Percentiles rank a stretch among this genome's conserved stretches.
phyloP scores from a whole-genome alignment of 495 filamentous ascomycete genomes.

The Symbiotaphrina buchneri region DNA sequence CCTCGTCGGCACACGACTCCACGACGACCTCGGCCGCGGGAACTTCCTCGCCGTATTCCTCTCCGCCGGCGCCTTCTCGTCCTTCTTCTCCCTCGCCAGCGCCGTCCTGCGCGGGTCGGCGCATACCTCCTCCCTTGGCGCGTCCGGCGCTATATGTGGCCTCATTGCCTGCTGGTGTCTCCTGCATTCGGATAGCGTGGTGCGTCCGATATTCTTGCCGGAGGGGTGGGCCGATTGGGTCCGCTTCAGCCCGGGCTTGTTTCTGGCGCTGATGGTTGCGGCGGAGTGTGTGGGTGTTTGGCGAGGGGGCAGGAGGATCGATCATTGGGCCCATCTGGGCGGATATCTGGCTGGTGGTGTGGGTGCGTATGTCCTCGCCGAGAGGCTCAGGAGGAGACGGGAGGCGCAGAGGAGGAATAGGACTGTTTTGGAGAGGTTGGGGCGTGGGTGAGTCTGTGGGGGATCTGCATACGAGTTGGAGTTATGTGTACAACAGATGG shows the following conservation, averaged over 20 bases:
- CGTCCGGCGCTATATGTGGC: constrained; percentile 50
- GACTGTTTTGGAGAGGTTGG: background rate
- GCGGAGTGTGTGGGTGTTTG: constrained; percentile 17
- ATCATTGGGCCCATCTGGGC: constrained; percentile 6
- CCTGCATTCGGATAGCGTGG: constrained; percentile 27
- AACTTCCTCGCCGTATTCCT: constrained; percentile 66
- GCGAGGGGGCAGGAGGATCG: constrained; percentile 9
- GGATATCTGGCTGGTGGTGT: constrained; percentile 3
- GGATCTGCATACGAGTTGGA: too few species aligned
- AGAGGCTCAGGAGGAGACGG: too few species aligned
- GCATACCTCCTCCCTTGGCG: constrained; percentile 36
- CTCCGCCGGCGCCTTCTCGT: constrained; percentile 38
- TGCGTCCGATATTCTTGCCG: constrained; percentile 18
- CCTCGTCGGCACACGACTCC: constrained; percentile 35
- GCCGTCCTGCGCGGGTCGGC: constrained; percentile 30
- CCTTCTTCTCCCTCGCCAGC: constrained; percentile 33
- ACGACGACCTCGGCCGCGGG: constrained; percentile 74
- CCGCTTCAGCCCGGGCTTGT: too few species aligned
- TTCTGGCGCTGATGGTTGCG: constrained; percentile 16
- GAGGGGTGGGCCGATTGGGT: constrained; percentile 15
- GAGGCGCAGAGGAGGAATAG: background rate
- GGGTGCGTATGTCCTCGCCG: too few species aligned
- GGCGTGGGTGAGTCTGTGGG: too few species aligned
- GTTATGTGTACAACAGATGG: too few species aligned
- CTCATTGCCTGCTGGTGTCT: constrained; percentile 45